Percentiles rank a stretch among this genome's conserved stretches.
Evolutionary conservation across 2,329 filamentous ascomycete species (phyloP).

Genomic region (Aureobasidium sp.): DNA sequence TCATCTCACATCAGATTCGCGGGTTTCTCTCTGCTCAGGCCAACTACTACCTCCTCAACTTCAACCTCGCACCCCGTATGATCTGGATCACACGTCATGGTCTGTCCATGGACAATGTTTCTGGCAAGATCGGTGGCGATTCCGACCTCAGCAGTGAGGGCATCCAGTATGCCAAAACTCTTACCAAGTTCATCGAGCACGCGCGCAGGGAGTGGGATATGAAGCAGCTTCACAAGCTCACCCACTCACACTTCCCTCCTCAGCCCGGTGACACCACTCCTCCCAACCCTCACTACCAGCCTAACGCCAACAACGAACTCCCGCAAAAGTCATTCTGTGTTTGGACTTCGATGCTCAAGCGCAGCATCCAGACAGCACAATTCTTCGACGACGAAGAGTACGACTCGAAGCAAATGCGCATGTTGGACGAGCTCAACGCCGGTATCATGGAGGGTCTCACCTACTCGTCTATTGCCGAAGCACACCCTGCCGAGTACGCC

Average conservation of each 20-base stretch:
- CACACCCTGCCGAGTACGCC: constrained; percentile 72
- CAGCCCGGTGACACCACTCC: constrained; percentile 86
- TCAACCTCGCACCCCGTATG: constrained; percentile 89
- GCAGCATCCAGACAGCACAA: constrained; percentile 79
- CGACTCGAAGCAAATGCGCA: constrained; percentile 94
- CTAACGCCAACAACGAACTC: constrained; percentile 33
- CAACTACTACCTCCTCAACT: constrained; percentile 90
- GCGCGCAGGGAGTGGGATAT: constrained; percentile 77
- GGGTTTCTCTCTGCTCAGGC: constrained; percentile 90
- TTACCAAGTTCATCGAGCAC: constrained; percentile 76
- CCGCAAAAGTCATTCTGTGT: constrained; percentile 62
- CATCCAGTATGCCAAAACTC: constrained; percentile 66
- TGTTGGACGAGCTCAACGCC: constrained; percentile 93
- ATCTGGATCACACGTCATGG: constrained; percentile 98
- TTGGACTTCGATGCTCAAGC: constrained; percentile 95
- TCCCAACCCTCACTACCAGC: constrained; percentile 78
- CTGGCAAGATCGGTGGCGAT: constrained; percentile 86
- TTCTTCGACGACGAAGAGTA: constrained; percentile 94
- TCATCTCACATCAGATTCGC: constrained; percentile 81
- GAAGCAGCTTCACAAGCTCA: constrained; percentile 71
- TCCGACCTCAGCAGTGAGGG: constrained; percentile 77
- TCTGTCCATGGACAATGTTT: constrained; percentile 79
- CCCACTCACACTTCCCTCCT: constrained; percentile 78
- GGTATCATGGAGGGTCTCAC: constrained; percentile 92
- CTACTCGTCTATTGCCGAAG: constrained; percentile 78